phyloP scores from a whole-genome alignment of 768 basidiomycete species.

The Boletus barrowsii region DNA sequence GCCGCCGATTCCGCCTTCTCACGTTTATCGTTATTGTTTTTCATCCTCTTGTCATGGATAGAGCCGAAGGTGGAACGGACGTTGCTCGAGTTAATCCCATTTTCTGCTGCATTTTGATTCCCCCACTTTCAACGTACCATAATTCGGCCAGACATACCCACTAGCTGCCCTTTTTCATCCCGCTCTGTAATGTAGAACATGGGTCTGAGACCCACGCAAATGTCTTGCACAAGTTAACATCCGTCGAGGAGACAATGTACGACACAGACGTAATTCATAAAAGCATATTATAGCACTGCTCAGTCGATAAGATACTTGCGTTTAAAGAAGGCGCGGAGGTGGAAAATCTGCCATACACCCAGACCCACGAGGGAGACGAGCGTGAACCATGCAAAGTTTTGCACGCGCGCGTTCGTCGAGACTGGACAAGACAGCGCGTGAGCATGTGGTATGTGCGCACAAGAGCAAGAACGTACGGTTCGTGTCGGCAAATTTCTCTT shows the following conservation, averaged over 20 bases:
- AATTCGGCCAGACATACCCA: background rate
- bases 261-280: conserved; percentile 1
- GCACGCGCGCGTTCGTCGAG: conserved; percentile 88
- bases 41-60: background rate
- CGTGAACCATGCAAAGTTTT: conserved; percentile 90
- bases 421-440: conserved; percentile 41
- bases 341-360: conserved; percentile 94
- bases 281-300: conserved; percentile 15
- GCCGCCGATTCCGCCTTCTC: too few relatives aligned
- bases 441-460: background rate
- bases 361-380: conserved; percentile 72
- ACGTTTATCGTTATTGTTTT: background rate
- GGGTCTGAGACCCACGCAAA: conserved; percentile 3
- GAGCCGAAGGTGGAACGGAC: background rate
- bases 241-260: background rate
- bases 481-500: conserved; percentile 82
- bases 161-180: background rate
- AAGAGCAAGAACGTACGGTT: conserved; percentile 63
- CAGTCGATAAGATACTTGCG: conserved; percentile 91
- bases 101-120: too few relatives aligned
- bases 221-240: background rate
- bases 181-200: conserved; percentile 6
- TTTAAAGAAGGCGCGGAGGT: conserved; percentile 94
- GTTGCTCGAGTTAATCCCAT: too few relatives aligned
- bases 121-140: background rate